These are phyloP conservation scores for Lodderomyces parapsilosis DNA, from an alignment of 1,139 yeast genomes.

Conservation along the genomic window DNA sequence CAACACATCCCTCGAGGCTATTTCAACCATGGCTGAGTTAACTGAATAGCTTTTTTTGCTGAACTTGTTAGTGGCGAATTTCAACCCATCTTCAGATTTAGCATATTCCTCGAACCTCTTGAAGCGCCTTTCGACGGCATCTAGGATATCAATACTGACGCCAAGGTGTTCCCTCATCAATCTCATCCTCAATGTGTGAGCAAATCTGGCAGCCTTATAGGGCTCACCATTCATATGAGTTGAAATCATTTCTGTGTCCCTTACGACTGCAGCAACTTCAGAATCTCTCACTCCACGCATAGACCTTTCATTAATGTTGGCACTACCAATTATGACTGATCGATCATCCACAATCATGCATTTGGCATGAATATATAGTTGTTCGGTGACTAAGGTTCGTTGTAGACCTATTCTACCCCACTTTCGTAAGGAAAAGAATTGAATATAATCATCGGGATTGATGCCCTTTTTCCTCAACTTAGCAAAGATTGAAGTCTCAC, in stretches of 20 bases:
- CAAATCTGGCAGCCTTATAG: constrained; percentile 79
- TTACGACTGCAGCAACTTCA: constrained; percentile 83
- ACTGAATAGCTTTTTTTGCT: constrained; percentile 28
- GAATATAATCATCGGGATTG: constrained; percentile 87
- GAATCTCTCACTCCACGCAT: constrained; percentile 94
- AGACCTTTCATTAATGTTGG: constrained; percentile 93
- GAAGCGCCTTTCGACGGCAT: constrained; percentile 77
- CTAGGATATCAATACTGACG: constrained; percentile 84
- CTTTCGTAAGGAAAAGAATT: constrained; percentile 86
- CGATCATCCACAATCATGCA: constrained; percentile 92
- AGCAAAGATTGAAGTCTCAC: constrained; percentile 85
- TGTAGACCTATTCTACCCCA: constrained; percentile 92
- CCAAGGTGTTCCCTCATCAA: constrained; percentile 97
- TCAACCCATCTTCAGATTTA: constrained; percentile 38
- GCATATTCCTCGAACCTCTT: constrained; percentile 59
- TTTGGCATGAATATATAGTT: constrained; percentile 91
- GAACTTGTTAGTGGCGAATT: constrained; percentile 45
- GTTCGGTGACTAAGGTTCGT: constrained; percentile 79
- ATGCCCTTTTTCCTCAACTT: constrained; percentile 77
- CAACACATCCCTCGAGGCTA: constrained; percentile 68
- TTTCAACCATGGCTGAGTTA: constrained; percentile 69
- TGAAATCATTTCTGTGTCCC: constrained; percentile 76
- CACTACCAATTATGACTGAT: constrained; percentile 91
- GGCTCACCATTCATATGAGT: constrained; percentile 82
- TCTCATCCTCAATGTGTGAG: constrained; percentile 84